Conservation (phyloP, 352 stramenopile genomes). For the Aphanomyces astaci region DNA sequence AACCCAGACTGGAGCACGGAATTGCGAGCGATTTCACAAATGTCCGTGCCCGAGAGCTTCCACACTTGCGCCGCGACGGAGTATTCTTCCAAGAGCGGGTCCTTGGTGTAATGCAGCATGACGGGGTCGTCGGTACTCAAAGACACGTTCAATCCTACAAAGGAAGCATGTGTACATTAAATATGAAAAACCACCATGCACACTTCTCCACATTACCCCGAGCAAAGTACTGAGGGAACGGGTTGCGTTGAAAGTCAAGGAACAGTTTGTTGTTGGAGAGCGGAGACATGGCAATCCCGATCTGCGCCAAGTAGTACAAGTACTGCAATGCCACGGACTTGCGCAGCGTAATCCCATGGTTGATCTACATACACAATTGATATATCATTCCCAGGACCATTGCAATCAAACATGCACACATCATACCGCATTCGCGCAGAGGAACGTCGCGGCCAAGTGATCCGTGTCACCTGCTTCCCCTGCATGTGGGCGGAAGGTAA, state of each 20-base stretch:
- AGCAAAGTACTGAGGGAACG: constrained; percentile 93
- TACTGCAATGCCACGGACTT: constrained; percentile 96
- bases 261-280: constrained; percentile 95
- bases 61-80: constrained; percentile 89
- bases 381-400: too few relatives aligned
- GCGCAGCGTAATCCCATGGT: constrained; percentile 97
- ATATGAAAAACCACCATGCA: too few relatives aligned
- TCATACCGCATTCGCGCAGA: constrained; percentile 68
- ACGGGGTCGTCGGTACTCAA: constrained; percentile 98
- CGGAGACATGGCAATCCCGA: constrained; percentile 91
- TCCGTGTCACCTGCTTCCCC: constrained; percentile 97
- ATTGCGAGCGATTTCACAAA: constrained; percentile 98
- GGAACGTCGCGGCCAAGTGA: constrained; percentile 88
- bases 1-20: constrained; percentile 98
- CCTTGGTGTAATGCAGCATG: constrained; percentile 98
- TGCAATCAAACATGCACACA: constrained; percentile 24
- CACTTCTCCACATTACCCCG: constrained; percentile 35
- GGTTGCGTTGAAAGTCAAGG: constrained; percentile 91
- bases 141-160: constrained; percentile 90
- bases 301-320: constrained; percentile 98
- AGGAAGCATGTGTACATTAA: not conserved
- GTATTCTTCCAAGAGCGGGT: constrained; percentile 96
- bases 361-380: constrained; percentile 85
- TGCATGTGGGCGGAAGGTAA: constrained; percentile 97
- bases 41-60: constrained; percentile 94